Evolutionary conservation across 305 asterid species (phyloP).

Genomic region (Petunia hybrid): DNA sequence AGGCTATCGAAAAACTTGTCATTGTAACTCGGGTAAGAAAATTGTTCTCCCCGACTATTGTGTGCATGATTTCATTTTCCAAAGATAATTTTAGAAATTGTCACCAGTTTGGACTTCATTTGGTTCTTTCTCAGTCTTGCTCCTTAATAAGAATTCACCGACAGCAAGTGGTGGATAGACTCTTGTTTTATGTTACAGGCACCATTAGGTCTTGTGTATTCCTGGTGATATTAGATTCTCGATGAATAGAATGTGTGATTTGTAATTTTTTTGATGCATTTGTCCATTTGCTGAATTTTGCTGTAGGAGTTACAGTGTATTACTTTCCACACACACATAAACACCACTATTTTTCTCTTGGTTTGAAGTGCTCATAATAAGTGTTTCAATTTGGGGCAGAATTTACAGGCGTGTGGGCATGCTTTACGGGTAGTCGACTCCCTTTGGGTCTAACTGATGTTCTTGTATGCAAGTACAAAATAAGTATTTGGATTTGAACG

Average conservation of each 20-base stretch:
- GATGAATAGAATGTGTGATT: constrained; percentile 1
- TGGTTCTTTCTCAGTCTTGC: background rate
- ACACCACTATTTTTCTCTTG: background rate
- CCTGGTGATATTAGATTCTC: constrained; percentile 22
- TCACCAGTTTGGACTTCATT: background rate
- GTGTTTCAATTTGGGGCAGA: constrained; percentile 9
- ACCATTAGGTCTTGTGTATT: constrained; percentile 2
- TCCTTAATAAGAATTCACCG: background rate
- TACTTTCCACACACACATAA: constrained; percentile 4
- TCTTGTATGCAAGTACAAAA: background rate
- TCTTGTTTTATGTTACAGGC: constrained; percentile 29
- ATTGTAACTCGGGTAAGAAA: constrained; percentile 85
- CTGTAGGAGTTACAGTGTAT: constrained; percentile 11
- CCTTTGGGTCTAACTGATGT: constrained; percentile 6
- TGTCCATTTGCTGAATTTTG: background rate
- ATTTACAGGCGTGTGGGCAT: constrained; percentile 5
- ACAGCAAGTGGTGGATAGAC: constrained; percentile 23
- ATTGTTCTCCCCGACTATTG: background rate
- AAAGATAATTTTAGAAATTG: background rate
- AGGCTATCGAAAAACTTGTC: constrained; percentile 80
- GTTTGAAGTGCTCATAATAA: constrained; percentile 1
- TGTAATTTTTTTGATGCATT: constrained; percentile 1
- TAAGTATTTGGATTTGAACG: background rate
- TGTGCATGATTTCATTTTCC: constrained; percentile 15
- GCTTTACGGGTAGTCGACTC: background rate